Evolutionary conservation across 1,139 yeast species (phyloP).

Genomic region (Kazachstania sp.): DNA sequence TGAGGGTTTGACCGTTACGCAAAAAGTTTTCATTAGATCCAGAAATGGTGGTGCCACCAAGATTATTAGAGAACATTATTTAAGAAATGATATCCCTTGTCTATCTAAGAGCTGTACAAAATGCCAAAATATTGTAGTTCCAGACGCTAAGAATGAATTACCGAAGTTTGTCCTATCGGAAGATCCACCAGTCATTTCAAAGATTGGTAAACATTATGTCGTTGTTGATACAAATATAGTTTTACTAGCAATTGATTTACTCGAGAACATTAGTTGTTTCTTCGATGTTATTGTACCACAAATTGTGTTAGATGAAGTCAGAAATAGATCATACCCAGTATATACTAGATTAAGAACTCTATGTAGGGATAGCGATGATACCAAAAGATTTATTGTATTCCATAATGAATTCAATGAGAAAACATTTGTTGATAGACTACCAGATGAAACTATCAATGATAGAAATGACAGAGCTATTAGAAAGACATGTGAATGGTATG

Average conservation of each 20-base stretch:
- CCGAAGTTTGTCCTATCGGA: slow-evolving; percentile 37
- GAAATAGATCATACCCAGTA: slow-evolving; percentile 79
- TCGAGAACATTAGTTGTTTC: slow-evolving; percentile 71
- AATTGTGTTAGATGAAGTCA: slow-evolving; percentile 87
- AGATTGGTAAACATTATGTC: slow-evolving; percentile 59
- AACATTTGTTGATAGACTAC: slow-evolving; percentile 55
- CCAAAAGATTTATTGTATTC: slow-evolving; percentile 79
- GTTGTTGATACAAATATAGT: slow-evolving; percentile 86
- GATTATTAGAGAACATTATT: slow-evolving; percentile 86
- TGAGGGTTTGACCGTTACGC: slow-evolving; percentile 65
- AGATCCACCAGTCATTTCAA: slow-evolving; percentile 31
- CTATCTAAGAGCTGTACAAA: slow-evolving; percentile 58
- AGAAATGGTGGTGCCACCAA: slow-evolving; percentile 85
- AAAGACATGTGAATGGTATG: slow-evolving; percentile 63
- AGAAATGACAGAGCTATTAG: slow-evolving; percentile 89
- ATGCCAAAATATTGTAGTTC: slow-evolving; percentile 39
- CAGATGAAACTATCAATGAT: slow-evolving; percentile 75
- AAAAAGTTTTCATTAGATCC: slow-evolving; percentile 87
- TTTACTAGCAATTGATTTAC: slow-evolving; percentile 77
- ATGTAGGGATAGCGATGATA: slow-evolving; percentile 49
- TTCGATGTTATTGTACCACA: slow-evolving; percentile 90
- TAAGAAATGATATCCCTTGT: slow-evolving; percentile 89
- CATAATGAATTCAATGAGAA: slow-evolving; percentile 83
- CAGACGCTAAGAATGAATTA: slow-evolving; percentile 35
- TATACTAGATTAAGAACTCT: slow-evolving; percentile 76